A percentile compares a stretch with the other conserved stretches of the same genome.
phyloP scores from a whole-genome alignment of 1,284 basidiomycete genomes.

The Leccinum pachyderme region DNA sequence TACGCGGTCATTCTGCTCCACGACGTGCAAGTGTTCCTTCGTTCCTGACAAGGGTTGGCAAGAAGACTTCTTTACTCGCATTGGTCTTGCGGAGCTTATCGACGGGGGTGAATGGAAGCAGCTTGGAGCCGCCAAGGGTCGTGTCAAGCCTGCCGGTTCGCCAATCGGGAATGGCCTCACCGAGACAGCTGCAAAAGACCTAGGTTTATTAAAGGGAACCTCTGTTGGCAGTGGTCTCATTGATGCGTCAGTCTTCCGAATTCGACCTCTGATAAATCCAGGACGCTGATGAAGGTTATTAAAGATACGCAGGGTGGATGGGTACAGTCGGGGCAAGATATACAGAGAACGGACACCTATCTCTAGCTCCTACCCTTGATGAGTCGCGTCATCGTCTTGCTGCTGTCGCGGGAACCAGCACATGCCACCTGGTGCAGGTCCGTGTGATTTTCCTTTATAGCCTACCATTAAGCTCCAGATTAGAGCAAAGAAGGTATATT shows the following conservation, averaged over 20 bases:
- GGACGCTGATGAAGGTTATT: conserved; percentile 1
- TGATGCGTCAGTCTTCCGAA: conserved; percentile 64
- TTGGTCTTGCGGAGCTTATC: conserved; percentile 74
- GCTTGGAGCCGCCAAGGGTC: conserved; percentile 66
- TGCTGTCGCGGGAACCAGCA: background rate
- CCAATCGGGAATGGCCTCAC: conserved; percentile 88
- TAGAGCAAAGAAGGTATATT: conserved; percentile 81
- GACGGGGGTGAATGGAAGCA: conserved; percentile 68
- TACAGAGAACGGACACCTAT: conserved; percentile 52
- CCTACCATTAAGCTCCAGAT: conserved; percentile 10
- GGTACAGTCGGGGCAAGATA: conserved; percentile 90
- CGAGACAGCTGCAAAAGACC: conserved; percentile 75
- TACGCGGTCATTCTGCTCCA: conserved; percentile 88
- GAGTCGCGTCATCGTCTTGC: background rate
- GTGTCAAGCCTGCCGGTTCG: conserved; percentile 87
- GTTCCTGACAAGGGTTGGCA: conserved; percentile 91
- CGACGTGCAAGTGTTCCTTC: conserved; percentile 97
- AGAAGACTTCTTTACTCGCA: conserved; percentile 80
- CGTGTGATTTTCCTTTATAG: background rate
- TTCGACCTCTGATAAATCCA: background rate
- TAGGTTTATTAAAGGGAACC: conserved; percentile 87
- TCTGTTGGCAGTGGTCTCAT: conserved; percentile 94
- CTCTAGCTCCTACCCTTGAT: conserved; percentile 40
- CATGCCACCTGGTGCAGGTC: conserved; percentile 19
- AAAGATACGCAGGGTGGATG: conserved; percentile 96